Evolutionary conservation across 495 filamentous ascomycete species (phyloP).

Genomic region (Polyplosphaeria fusca): DNA sequence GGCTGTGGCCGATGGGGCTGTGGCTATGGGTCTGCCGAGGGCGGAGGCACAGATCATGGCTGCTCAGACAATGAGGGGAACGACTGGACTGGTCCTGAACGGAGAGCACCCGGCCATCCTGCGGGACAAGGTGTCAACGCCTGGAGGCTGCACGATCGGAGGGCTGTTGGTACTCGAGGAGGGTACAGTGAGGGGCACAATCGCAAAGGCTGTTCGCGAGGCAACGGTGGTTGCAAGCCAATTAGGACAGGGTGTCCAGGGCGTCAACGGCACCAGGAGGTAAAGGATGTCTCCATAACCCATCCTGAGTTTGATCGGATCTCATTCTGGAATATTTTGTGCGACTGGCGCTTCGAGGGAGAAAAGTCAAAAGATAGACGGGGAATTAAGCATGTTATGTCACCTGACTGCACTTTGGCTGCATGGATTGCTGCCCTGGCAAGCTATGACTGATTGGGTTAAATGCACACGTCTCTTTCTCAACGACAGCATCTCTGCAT

Average conservation of each 20-base stretch:
- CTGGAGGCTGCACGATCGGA: constrained; percentile 77
- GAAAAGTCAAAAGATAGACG: too few relatives aligned
- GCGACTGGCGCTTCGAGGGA: too few relatives aligned
- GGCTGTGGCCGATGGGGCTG: constrained; percentile 71
- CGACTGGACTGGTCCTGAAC: constrained; percentile 63
- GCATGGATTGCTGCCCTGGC: too few relatives aligned
- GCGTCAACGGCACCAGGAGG: constrained; percentile 49
- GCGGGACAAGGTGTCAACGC: constrained; percentile 74
- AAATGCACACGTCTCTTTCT: too few relatives aligned
- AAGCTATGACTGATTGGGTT: too few relatives aligned
- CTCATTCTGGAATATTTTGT: too few relatives aligned
- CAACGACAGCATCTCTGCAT: too few relatives aligned
- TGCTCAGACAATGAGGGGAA: constrained; percentile 72
- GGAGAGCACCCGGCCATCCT: constrained; percentile 76
- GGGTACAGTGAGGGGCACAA: constrained; percentile 63
- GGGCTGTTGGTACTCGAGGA: constrained; percentile 75
- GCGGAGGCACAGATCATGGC: constrained; percentile 77
- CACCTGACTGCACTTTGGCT: too few relatives aligned
- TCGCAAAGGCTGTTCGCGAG: constrained; percentile 71
- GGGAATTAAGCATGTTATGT: too few relatives aligned
- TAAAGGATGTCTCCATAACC: too few relatives aligned
- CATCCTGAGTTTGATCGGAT: too few relatives aligned
- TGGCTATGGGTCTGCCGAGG: constrained; percentile 75
- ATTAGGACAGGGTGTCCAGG: constrained; percentile 52
- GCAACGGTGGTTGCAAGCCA: constrained; percentile 73